phyloP scores from a whole-genome alignment of 2,329 filamentous ascomycete species.

The Pestalotiopsis sp. region DNA sequence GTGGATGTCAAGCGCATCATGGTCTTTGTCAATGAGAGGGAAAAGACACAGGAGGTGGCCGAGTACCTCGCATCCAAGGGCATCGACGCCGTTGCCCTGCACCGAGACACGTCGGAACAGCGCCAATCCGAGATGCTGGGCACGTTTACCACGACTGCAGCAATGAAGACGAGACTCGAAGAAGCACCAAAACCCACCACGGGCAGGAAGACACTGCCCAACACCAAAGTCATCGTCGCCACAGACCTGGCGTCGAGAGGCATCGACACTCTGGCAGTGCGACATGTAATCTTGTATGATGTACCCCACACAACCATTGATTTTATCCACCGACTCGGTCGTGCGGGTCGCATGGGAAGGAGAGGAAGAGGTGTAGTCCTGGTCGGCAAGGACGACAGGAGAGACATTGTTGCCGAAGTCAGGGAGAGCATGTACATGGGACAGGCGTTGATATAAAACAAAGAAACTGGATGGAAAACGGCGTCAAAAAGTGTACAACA shows the following conservation, averaged over 20 bases:
- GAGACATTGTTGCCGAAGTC: constrained; percentile 89
- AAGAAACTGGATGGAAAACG: neutral
- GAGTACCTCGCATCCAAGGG: constrained; percentile 80
- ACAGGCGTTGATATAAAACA: constrained; percentile 67
- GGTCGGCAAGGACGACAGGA: constrained; percentile 84
- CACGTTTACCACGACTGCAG: constrained; percentile 64
- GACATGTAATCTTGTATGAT: constrained; percentile 91
- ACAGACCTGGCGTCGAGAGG: constrained; percentile 91
- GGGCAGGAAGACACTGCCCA: constrained; percentile 57
- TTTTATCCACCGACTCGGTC: constrained; percentile 93
- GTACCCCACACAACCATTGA: constrained; percentile 98
- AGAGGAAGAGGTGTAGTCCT: constrained; percentile 87
- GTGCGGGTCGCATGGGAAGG: constrained; percentile 89
- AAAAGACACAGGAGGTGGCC: constrained; percentile 80
- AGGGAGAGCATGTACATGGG: constrained; percentile 86
- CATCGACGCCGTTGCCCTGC: constrained; percentile 83
- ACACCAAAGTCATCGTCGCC: constrained; percentile 89
- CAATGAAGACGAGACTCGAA: constrained; percentile 28
- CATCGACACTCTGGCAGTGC: constrained; percentile 89
- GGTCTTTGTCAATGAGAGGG: constrained; percentile 95
- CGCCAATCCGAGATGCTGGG: constrained; percentile 76
- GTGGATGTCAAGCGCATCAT: constrained; percentile 80
- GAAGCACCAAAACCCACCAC: neutral
- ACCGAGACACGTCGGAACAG: constrained; percentile 78
- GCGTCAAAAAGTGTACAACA: neutral